A percentile compares a stretch with the other conserved stretches of the same genome.
Conservation (phyloP, 345 rosid genomes). For the Citrus australasica region DNA sequence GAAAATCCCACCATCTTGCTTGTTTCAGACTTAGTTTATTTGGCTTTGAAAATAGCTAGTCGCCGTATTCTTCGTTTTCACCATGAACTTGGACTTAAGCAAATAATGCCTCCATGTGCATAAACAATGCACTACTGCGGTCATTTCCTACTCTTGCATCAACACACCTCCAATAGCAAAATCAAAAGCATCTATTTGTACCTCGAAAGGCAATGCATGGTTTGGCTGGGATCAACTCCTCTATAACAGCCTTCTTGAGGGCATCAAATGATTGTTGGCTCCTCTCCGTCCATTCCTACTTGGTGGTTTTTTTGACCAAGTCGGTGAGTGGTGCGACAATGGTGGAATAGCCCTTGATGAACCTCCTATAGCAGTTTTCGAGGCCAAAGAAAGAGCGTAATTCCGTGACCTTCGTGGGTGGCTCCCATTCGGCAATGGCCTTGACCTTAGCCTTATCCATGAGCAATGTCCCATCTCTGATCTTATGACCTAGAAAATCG, state of each 20-base stretch:
- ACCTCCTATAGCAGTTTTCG: neutral
- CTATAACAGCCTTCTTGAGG: neutral
- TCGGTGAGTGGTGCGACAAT: neutral
- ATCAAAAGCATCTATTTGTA: neutral
- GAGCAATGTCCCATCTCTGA: neutral
- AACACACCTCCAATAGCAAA: neutral
- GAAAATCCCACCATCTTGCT: no score
- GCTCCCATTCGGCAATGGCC: neutral
- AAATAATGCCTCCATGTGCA: neutral
- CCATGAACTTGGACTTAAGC: neutral
- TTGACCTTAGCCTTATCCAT: neutral
- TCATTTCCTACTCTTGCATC: slow-evolving; percentile 3
- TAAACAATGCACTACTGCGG: neutral
- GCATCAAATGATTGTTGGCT: no score
- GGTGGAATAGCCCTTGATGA: neutral
- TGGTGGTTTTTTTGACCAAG: neutral
- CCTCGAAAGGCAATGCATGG: neutral
- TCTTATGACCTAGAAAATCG: neutral
- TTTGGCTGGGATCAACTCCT: neutral
- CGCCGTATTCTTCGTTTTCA: neutral
- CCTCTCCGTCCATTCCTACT: neutral
- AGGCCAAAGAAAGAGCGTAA: neutral
- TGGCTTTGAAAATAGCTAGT: neutral
- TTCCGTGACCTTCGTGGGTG: neutral
- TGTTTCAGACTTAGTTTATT: neutral